phyloP scores from a whole-genome alignment of 2,329 filamentous ascomycete species.

The Dactylellina cionopaga region DNA sequence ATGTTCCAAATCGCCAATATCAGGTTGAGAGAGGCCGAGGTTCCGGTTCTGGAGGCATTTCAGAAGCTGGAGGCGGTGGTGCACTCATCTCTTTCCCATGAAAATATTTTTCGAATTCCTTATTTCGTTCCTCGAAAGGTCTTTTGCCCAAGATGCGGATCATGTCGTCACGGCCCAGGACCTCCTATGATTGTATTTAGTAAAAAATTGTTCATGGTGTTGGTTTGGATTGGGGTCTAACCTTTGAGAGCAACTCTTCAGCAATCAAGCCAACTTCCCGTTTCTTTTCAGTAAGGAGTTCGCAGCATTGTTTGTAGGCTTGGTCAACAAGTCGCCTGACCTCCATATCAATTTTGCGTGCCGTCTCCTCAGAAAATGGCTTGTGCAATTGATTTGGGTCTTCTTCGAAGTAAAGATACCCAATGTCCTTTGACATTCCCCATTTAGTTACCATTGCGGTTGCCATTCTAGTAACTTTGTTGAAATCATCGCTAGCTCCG shows the following conservation, averaged over 20 bases:
- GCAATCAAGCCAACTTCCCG: slow-evolving; percentile 87
- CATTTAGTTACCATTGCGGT: slow-evolving; percentile 99
- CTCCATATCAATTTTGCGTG: slow-evolving; percentile 88
- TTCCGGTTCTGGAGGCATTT: slow-evolving; percentile 39
- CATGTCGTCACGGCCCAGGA: slow-evolving; percentile 90
- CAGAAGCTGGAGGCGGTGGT: slow-evolving; percentile 66
- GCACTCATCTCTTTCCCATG: slow-evolving; percentile 68
- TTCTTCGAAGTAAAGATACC: slow-evolving; percentile 87
- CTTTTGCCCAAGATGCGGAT: slow-evolving; percentile 84
- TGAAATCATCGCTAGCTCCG: slow-evolving; percentile 95
- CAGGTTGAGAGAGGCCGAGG: slow-evolving; percentile 45
- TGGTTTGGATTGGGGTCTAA: neutral
- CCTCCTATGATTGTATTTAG: slow-evolving; percentile 66
- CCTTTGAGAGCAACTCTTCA: slow-evolving; percentile 87
- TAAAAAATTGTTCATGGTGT: neutral
- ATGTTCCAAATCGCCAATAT: neutral
- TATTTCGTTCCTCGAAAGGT: slow-evolving; percentile 78
- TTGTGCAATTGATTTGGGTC: slow-evolving; percentile 85
- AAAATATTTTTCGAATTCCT: slow-evolving; percentile 96
- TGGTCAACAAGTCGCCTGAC: slow-evolving; percentile 91
- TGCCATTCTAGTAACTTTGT: slow-evolving; percentile 96
- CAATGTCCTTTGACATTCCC: slow-evolving; percentile 96
- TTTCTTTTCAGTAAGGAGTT: slow-evolving; percentile 85
- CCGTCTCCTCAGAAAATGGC: slow-evolving; percentile 94
- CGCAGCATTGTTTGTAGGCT: slow-evolving; percentile 89